Conservation (phyloP, 176 grass and related monocot species). For the Secale cereale region DNA sequence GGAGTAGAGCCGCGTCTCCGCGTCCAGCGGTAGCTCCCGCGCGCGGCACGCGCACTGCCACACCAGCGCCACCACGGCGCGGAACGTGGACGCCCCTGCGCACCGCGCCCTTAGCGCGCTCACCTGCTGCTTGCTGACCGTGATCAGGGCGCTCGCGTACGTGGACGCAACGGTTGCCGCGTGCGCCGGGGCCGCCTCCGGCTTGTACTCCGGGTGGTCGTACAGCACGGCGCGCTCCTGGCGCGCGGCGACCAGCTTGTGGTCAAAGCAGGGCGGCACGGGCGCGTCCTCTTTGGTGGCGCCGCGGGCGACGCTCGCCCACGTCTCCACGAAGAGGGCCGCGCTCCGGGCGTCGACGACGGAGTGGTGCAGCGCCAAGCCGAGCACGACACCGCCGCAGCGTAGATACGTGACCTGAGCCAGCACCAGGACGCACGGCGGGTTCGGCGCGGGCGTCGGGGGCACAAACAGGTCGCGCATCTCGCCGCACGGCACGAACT, state of each 20-base stretch:
- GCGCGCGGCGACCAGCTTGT: slow-evolving; percentile 37
- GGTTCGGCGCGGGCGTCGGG: not conserved
- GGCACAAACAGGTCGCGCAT: slow-evolving; percentile 53
- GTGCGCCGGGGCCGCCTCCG: not conserved
- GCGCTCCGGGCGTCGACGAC: slow-evolving; percentile 39
- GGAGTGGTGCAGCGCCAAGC: slow-evolving; percentile 48
- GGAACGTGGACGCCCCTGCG: slow-evolving; percentile 52
- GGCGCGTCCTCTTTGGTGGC: not conserved
- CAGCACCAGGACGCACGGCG: slow-evolving; percentile 35
- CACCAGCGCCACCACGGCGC: slow-evolving; percentile 51
- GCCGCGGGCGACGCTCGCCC: slow-evolving; percentile 34
- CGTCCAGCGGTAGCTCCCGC: slow-evolving; percentile 13
- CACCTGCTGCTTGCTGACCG: slow-evolving; percentile 22
- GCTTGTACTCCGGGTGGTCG: slow-evolving; percentile 67
- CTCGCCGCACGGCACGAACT: slow-evolving; percentile 45
- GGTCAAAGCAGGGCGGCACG: slow-evolving; percentile 41
- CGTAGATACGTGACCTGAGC: slow-evolving; percentile 59
- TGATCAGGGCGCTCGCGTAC: slow-evolving; percentile 39
- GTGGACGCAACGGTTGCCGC: not conserved
- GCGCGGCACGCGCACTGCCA: slow-evolving; percentile 66
- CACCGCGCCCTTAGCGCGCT: slow-evolving; percentile 34
- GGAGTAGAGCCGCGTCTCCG: slow-evolving; percentile 53
- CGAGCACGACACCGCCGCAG: slow-evolving; percentile 69
- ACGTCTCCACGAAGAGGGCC: slow-evolving; percentile 55
- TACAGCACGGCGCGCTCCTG: slow-evolving; percentile 13